Evolutionary conservation across 148 eudicot genomes (phyloP).

Genomic region (Arbutus unedo): DNA sequence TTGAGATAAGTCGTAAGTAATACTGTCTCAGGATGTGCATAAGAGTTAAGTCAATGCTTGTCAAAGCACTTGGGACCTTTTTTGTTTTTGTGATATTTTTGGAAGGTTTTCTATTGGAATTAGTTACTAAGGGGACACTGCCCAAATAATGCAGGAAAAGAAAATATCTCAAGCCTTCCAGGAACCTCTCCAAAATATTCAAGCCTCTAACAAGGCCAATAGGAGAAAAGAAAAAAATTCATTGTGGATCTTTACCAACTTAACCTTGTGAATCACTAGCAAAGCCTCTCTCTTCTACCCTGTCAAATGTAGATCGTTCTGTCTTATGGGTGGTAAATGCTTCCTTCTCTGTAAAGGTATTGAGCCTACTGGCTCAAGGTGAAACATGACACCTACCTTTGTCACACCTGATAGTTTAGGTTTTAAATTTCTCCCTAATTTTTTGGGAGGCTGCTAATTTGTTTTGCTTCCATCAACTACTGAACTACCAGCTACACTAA

Average conservation of each 20-base stretch:
- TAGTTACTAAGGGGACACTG: neutral
- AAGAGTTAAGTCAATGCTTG: neutral
- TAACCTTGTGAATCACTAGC: neutral
- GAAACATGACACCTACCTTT: neutral
- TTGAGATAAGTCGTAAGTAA: neutral
- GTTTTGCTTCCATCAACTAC: neutral
- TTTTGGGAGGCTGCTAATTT: neutral
- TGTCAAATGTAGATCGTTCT: neutral
- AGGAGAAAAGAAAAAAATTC: neutral
- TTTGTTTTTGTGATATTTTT: neutral
- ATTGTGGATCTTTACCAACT: neutral
- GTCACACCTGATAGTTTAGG: neutral
- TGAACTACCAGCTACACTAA: neutral
- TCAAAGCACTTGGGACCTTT: neutral
- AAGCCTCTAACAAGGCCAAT: neutral
- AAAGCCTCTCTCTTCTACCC: neutral
- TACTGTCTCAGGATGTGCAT: neutral
- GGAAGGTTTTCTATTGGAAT: neutral
- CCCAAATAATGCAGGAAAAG: neutral
- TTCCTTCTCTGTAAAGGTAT: neutral
- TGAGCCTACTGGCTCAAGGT: neutral
- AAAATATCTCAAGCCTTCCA: neutral
- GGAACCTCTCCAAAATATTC: neutral
- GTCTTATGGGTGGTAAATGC: neutral
- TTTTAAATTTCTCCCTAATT: neutral